Percentiles rank a stretch among this genome's conserved stretches.
These are phyloP conservation scores for Curvularia lunata DNA, from an alignment of 2,329 filamentous ascomycete genomes.

Conservation along the genomic window DNA sequence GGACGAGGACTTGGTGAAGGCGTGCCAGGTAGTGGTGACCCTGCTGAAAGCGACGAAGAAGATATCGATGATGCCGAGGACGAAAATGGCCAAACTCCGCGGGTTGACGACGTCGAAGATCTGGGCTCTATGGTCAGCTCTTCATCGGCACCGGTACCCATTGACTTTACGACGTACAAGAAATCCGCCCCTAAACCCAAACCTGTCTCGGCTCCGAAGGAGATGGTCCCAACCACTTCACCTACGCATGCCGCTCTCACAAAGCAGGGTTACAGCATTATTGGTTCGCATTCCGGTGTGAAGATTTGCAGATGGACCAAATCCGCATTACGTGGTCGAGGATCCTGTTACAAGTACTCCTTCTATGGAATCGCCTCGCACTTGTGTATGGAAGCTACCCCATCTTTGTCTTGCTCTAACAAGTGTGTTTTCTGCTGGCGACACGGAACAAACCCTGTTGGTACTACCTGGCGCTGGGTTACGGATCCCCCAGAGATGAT, in stretches of 20 bases:
- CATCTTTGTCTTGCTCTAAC: conserved; percentile 93
- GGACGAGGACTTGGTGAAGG: conserved; percentile 66
- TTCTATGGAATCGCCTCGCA: conserved; percentile 98
- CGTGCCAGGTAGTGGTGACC: conserved; percentile 80
- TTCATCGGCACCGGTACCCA: conserved; percentile 63
- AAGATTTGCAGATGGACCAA: conserved; percentile 99
- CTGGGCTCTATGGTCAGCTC: conserved; percentile 69
- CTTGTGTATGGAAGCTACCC: conserved; percentile 97
- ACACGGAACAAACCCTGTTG: conserved; percentile 95
- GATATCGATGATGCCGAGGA: conserved; percentile 62
- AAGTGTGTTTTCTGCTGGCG: conserved; percentile 99
- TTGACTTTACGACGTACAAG: conserved; percentile 83
- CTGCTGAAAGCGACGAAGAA: conserved; percentile 82
- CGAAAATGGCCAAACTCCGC: conserved; percentile 45
- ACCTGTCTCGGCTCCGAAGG: conserved; percentile 64
- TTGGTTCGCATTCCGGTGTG: conserved; percentile 93
- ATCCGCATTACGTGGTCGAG: conserved; percentile 88
- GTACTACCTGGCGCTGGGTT: conserved; percentile 95
- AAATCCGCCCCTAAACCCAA: conserved; percentile 58
- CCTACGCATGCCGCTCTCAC: conserved; percentile 89
- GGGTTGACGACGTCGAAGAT: conserved; percentile 83
- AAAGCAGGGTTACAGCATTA: conserved; percentile 95
- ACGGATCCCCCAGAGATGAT: conserved; percentile 90
- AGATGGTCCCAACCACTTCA: conserved; percentile 92
- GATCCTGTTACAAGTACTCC: conserved; percentile 96